Percentiles rank a stretch among this genome's conserved stretches.
Conservation (phyloP, 352 stramenopile species). For the Thalassiosira hispida region DNA sequence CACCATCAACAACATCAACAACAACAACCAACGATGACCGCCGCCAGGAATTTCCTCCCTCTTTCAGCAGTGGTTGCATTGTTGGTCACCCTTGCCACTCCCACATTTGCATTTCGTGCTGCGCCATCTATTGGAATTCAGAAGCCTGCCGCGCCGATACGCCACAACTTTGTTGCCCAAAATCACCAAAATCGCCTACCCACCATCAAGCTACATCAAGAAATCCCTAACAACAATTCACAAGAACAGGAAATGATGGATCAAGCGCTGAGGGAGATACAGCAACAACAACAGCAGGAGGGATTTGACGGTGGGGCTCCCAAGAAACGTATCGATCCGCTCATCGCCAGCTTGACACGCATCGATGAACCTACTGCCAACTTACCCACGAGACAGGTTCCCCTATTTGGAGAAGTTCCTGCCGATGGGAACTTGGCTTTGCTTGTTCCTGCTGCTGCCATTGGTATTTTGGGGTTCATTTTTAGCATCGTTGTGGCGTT, state of each 20-base stretch:
- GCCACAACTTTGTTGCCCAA: neutral
- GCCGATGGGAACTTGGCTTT: conserved; percentile 63
- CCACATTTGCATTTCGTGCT: conserved; percentile 15
- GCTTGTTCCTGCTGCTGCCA: conserved; percentile 59
- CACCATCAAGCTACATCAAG: neutral
- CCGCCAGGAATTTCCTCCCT: neutral
- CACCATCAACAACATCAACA: too few species aligned
- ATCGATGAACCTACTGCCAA: conserved; percentile 43
- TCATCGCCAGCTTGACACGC: conserved; percentile 65
- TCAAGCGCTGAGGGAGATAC: neutral
- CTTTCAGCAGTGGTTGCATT: neutral
- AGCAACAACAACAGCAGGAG: neutral
- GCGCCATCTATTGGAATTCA: neutral
- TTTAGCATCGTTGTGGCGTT: conserved; percentile 63
- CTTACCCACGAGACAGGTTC: conserved; percentile 46
- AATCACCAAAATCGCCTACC: neutral
- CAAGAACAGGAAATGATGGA: conserved; percentile 14
- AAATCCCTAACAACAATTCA: too few species aligned
- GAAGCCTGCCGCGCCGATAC: neutral
- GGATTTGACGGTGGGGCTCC: neutral
- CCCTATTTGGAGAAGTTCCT: conserved; percentile 71
- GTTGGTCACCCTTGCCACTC: neutral
- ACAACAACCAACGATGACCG: neutral
- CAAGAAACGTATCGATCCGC: conserved; percentile 51
- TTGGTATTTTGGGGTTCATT: conserved; percentile 68